Percentiles rank a stretch among this genome's conserved stretches.
Conservation (phyloP, 345 rosid genomes). For the Brassica cretica region DNA sequence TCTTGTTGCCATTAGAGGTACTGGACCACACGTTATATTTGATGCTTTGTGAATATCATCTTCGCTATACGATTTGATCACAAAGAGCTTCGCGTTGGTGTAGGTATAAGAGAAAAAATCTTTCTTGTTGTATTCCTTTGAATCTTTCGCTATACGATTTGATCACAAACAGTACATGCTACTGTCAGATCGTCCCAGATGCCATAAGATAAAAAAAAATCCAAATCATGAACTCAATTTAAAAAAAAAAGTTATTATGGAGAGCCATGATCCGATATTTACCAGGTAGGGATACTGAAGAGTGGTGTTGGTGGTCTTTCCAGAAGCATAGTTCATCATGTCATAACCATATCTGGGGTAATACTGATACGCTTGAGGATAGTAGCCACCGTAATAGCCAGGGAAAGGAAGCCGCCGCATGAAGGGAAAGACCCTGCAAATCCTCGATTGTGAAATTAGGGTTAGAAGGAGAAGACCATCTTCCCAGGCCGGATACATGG, state of each 20-base stretch:
- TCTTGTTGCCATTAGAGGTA: conserved; percentile 70
- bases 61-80: conserved; percentile 77
- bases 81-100: conserved; percentile 60
- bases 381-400: background rate
- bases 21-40: conserved; percentile 84
- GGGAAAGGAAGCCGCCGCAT: no score
- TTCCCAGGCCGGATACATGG: no score
- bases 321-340: conserved; percentile 45
- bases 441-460: no score
- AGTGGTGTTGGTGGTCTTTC: conserved; percentile 46
- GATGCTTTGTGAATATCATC: conserved; percentile 69
- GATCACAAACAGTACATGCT: conserved; percentile 41
- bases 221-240: background rate
- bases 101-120: conserved; percentile 50
- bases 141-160: conserved; percentile 18
- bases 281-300: conserved; percentile 56
- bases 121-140: conserved; percentile 50
- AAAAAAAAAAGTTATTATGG: background rate
- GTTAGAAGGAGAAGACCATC: no score
- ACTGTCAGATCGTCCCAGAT: conserved; percentile 46
- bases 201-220: background rate
- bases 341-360: conserved; percentile 54
- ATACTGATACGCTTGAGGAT: conserved; percentile 41
- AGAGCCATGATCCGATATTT: conserved; percentile 3
- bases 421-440: no score